Evolutionary conservation across 257 asterid genomes (phyloP).

Genomic region (Avicennia marina): DNA sequence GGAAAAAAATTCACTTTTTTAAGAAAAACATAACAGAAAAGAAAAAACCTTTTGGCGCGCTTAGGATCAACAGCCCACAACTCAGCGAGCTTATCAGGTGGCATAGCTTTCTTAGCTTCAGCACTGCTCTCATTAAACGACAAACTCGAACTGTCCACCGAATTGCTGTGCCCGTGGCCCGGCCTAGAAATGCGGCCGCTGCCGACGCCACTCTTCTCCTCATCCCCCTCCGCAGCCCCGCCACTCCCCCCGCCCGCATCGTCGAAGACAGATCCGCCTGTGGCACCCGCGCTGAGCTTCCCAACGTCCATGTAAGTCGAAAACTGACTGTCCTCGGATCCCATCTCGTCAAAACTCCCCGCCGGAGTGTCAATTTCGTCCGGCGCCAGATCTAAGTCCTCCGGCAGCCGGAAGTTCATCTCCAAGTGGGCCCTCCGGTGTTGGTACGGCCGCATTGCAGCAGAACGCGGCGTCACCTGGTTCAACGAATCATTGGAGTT

Average conservation of each 20-base stretch:
- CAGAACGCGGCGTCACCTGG: constrained; percentile 21
- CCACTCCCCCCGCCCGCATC: constrained; percentile 25
- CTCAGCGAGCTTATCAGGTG: constrained; percentile 68
- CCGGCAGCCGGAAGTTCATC: constrained; percentile 55
- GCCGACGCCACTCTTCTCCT: constrained; percentile 11
- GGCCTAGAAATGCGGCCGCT: constrained; percentile 24
- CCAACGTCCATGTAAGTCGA: constrained; percentile 65
- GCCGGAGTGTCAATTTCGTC: constrained; percentile 34
- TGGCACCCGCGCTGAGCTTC: constrained; percentile 32
- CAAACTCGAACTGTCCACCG: constrained; percentile 49
- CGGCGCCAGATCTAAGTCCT: constrained; percentile 50
- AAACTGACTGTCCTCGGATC: constrained; percentile 62
- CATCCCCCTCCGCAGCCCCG: constrained; percentile 15
- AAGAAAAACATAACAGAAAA: background rate
- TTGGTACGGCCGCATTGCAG: constrained; percentile 35
- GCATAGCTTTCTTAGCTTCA: constrained; percentile 72
- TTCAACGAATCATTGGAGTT: constrained; percentile 18
- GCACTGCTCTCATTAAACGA: constrained; percentile 34
- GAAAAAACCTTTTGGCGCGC: constrained; percentile 56
- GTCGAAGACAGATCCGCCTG: constrained; percentile 30
- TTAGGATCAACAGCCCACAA: constrained; percentile 70
- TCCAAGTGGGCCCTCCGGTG: constrained; percentile 73
- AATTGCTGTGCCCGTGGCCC: constrained; percentile 56
- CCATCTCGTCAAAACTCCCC: constrained; percentile 48
- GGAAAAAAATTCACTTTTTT: background rate